Evolutionary conservation across 2,329 filamentous ascomycete species (phyloP).

Genomic region (Didymella segeticola): DNA sequence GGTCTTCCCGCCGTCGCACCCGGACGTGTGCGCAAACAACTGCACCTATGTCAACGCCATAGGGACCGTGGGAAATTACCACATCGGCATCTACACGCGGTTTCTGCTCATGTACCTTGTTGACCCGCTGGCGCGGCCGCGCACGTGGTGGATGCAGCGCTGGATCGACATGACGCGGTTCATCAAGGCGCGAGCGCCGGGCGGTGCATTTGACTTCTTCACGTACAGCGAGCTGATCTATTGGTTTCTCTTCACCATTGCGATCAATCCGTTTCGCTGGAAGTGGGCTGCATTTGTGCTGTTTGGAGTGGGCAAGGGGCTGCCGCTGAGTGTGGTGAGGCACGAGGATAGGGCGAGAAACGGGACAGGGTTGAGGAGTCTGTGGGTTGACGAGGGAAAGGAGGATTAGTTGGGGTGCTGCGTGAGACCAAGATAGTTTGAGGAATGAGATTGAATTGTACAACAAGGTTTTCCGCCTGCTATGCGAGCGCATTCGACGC

Average conservation of each 20-base stretch:
- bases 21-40: slow-evolving; percentile 80
- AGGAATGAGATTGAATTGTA: too few species aligned
- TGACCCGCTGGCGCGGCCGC: slow-evolving; percentile 77
- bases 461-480: too few species aligned
- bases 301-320: slow-evolving; percentile 70
- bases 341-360: slow-evolving; percentile 69
- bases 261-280: slow-evolving; percentile 85
- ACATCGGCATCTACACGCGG: slow-evolving; percentile 88
- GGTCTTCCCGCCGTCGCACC: slow-evolving; percentile 78
- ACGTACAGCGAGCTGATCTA: slow-evolving; percentile 84
- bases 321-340: slow-evolving; percentile 72
- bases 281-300: slow-evolving; percentile 89
- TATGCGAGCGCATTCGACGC: neutral
- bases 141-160: slow-evolving; percentile 75
- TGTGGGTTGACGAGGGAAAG: slow-evolving; percentile 7
- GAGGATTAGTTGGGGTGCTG: slow-evolving; percentile 3
- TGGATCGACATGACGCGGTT: slow-evolving; percentile 86
- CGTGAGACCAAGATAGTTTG: too few species aligned
- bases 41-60: slow-evolving; percentile 83
- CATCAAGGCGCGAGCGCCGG: slow-evolving; percentile 71
- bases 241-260: slow-evolving; percentile 82
- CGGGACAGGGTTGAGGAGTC: slow-evolving; percentile 53
- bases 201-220: slow-evolving; percentile 84
- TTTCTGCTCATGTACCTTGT: slow-evolving; percentile 86
- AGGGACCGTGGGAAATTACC: slow-evolving; percentile 83